A percentile compares a stretch with the other conserved stretches of the same genome.
These are phyloP conservation scores for Leishmania amazonensis DNA, from an alignment of 208 protist genomes.

Conservation along the genomic window DNA sequence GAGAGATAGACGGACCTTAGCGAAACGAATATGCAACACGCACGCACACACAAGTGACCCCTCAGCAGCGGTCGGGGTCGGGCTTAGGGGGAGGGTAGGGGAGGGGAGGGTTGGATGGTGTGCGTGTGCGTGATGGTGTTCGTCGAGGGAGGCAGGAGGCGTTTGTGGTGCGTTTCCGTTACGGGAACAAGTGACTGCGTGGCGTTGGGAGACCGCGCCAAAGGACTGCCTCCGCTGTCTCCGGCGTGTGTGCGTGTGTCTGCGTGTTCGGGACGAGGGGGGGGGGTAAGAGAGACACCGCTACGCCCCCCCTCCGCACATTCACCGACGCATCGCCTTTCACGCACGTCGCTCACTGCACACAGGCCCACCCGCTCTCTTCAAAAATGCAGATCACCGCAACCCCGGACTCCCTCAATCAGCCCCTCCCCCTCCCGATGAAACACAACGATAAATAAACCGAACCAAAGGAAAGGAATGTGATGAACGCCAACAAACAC, in stretches of 20 bases:
- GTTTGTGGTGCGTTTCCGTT: not conserved
- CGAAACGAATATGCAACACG: no score
- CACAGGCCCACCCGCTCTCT: not conserved
- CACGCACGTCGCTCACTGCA: not conserved
- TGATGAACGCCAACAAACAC: not conserved
- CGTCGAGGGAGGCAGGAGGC: not conserved
- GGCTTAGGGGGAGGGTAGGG: no score
- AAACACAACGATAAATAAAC: not conserved
- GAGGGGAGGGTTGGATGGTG: no score
- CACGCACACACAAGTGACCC: no score
- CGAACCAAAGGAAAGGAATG: not conserved
- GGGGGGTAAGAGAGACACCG: not conserved
- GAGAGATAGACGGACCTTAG: no score
- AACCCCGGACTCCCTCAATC: not conserved
- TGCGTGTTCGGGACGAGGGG: not conserved
- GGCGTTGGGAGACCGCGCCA: not conserved
- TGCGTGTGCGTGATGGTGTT: no score
- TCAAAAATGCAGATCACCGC: not conserved
- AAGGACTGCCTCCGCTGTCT: no score
- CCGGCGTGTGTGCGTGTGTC: not conserved
- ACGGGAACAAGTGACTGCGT: not conserved
- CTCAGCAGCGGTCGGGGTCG: no score
- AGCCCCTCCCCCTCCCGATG: not conserved
- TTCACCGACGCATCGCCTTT: not conserved
- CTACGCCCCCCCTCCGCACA: not conserved